Conservation (phyloP, 345 rosid genomes). For the Sisymbrium irio region DNA sequence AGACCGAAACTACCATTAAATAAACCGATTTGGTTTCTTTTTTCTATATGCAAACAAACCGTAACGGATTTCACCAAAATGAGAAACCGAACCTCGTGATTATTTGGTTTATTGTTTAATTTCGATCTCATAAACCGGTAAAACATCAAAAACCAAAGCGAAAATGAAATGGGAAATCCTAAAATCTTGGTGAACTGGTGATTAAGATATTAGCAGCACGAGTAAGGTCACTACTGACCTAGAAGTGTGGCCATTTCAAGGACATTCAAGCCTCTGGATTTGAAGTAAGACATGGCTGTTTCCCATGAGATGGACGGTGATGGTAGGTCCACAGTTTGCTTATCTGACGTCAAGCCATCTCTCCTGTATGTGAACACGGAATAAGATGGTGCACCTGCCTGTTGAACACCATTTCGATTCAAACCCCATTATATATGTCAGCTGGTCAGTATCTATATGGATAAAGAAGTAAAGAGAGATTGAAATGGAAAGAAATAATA, state of each 20-base stretch:
- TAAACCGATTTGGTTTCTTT: background rate
- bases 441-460: background rate
- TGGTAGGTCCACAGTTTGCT: constrained; percentile 50
- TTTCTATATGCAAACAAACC: background rate
- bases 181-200: background rate
- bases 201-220: background rate
- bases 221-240: constrained; percentile 43
- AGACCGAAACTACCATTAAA: background rate
- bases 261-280: constrained; percentile 44
- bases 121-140: background rate
- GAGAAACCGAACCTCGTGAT: background rate
- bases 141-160: too few relatives aligned
- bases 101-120: background rate
- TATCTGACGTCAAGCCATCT: constrained; percentile 52
- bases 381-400: constrained; percentile 72
- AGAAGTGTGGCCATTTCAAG: constrained; percentile 66
- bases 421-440: background rate
- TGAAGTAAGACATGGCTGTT: constrained; percentile 44
- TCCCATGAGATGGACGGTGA: constrained; percentile 52
- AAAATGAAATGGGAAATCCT: background rate
- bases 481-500: background rate
- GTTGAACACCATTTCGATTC: constrained; percentile 13
- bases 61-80: background rate
- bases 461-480: background rate
- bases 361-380: constrained; percentile 59